These are phyloP conservation scores for Scopulariopsis brevicaulis DNA, from an alignment of 2,329 filamentous ascomycete species.

Conservation along the genomic window DNA sequence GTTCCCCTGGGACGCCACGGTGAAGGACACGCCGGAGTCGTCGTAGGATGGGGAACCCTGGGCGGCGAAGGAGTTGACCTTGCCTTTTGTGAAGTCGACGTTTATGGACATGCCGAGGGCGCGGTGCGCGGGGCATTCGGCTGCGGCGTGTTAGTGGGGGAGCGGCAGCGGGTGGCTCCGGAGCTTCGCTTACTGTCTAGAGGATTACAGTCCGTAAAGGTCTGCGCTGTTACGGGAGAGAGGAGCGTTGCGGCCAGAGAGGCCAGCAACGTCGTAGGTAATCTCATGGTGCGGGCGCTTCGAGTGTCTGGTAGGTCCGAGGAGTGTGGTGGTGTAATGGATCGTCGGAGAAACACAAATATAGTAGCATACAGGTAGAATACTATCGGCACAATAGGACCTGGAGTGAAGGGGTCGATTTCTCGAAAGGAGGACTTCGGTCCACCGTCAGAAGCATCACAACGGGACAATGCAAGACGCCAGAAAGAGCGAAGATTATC, in stretches of 20 bases:
- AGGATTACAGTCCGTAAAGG: slow-evolving; percentile 28
- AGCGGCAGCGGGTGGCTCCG: not conserved
- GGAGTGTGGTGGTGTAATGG: not conserved
- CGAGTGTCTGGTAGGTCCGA: not conserved
- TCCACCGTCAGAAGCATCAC: not conserved
- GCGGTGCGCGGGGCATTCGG: slow-evolving; percentile 61
- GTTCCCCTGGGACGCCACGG: slow-evolving; percentile 66
- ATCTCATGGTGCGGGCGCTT: not conserved
- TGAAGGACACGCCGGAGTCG: slow-evolving; percentile 66
- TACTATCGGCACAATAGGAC: not conserved
- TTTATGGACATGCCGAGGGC: slow-evolving; percentile 74
- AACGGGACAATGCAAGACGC: not conserved
- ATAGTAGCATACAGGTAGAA: not conserved
- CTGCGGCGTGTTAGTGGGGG: slow-evolving; percentile 12
- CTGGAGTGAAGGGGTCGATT: not conserved
- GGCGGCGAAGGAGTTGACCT: slow-evolving; percentile 67
- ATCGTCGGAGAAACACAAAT: not conserved
- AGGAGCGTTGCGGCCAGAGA: slow-evolving; percentile 13
- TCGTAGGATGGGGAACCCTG: slow-evolving; percentile 62
- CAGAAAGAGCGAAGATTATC: not conserved
- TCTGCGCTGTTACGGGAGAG: slow-evolving; percentile 20
- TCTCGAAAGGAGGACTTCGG: not conserved
- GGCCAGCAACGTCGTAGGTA: slow-evolving; percentile 4
- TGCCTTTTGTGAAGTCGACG: slow-evolving; percentile 72
- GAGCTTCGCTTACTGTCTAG: slow-evolving; percentile 18